These are phyloP conservation scores for Cymbidium sinense DNA, from an alignment of 106 monocot species.

Conservation along the genomic window DNA sequence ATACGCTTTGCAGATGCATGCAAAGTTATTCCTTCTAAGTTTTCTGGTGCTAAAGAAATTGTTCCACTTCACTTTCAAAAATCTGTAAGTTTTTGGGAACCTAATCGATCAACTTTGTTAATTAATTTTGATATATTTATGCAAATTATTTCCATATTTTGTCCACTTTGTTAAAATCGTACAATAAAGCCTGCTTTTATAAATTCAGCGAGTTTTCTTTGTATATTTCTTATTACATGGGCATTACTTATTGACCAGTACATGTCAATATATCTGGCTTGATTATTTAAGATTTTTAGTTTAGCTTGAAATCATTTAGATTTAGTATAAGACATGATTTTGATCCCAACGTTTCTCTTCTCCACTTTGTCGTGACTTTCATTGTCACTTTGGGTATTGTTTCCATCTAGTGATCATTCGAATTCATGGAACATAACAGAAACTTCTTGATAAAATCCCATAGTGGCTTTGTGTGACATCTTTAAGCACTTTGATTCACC, in stretches of 20 bases:
- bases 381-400: neutral
- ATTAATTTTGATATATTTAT: neutral
- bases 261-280: neutral
- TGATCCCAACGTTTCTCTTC: neutral
- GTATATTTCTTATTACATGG: neutral
- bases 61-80: slow-evolving; percentile 50
- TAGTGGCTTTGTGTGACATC: neutral
- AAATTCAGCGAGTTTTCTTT: neutral
- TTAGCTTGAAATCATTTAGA: neutral
- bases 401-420: neutral
- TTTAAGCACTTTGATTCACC: neutral
- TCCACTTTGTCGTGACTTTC: neutral
- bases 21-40: slow-evolving; percentile 85
- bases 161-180: neutral
- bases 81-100: slow-evolving; percentile 29
- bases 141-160: neutral
- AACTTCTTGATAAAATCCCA: neutral
- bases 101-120: neutral
- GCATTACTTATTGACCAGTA: neutral
- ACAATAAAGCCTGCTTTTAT: neutral
- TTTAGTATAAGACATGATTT: neutral
- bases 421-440: neutral
- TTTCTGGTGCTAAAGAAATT: slow-evolving; percentile 92
- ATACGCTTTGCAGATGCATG: slow-evolving; percentile 56
- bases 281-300: neutral